Base-by-base conservation (phyloP, 2,329 filamentous ascomycete genomes). In the Penicillium sp. region DNA sequence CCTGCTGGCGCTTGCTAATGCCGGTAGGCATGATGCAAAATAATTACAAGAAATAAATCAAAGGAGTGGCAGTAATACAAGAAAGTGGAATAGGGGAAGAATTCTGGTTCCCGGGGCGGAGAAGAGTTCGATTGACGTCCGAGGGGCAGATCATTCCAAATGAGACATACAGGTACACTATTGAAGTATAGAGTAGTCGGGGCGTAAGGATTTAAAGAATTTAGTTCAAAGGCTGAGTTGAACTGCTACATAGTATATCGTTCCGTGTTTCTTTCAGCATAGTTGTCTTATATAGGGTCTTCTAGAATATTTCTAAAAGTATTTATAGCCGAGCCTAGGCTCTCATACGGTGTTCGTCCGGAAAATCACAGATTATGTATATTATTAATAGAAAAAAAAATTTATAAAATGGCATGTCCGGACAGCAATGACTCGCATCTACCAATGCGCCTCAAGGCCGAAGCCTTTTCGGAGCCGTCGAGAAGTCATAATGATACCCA, bases 1-100 rank as follows among this genome's bases (percentile, higher is more conserved):
- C 91, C 82, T 97, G 93, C 79, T 97, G 91, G 77, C 94, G 91
- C 83, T 97, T 99, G 81, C 88, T 96, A 73, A 95, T 81, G 42
- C 85, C 81, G 53, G 84, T 82, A 54, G 89, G 83, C 89, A 92
- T 94, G 55, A 40, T 68, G 59, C 44, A 57, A 59, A 37, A 19
- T 58, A 64, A 57, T 60, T 59, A 61, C 62, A 59, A 63, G 19
- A 48, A 43, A 52, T 11, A 42, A 60, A 44, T 36, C 53, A 19
- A 57, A 57, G 46, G 54, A 61, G 51, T 40, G 37, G 46, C 55
- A 59, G 50, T 47, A 49, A 55, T 54, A 55, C 56, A 55, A 31
- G 30, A 31, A 33, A 57, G 52, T 42, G 45, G 38, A 53, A 56
- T 44, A 58, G 41, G 55, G 42, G 55, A 55, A 58, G 49, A 58